Evolutionary conservation across 2,329 filamentous ascomycete genomes (phyloP).

Genomic region (Colletotrichum magnum): DNA sequence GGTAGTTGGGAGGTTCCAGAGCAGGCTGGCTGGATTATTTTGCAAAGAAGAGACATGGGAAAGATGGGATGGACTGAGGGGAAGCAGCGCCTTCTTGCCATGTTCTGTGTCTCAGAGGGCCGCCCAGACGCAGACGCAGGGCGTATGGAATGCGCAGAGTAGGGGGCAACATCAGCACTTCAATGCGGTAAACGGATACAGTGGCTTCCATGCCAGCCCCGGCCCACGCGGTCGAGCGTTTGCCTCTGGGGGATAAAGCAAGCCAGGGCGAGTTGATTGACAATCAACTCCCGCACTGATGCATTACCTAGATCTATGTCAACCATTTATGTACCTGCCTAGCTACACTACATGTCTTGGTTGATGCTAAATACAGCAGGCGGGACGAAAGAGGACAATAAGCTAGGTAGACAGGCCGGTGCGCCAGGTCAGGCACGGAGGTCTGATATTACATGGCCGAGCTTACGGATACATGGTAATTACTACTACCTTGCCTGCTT

Average conservation of each 20-base stretch:
- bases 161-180: constrained; percentile 14
- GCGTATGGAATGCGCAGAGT: constrained; percentile 19
- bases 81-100: constrained; percentile 20
- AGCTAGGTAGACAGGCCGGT: no score
- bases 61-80: constrained; percentile 25
- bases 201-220: constrained; percentile 13
- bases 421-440: not conserved
- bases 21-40: not conserved
- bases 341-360: no score
- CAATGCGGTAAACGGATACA: not conserved
- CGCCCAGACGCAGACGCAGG: constrained; percentile 18
- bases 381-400: no score
- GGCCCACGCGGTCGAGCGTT: constrained; percentile 22
- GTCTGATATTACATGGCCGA: constrained; percentile 12
- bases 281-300: constrained; percentile 9
- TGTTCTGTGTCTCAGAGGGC: constrained; percentile 29
- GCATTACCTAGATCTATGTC: no score
- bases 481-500: constrained; percentile 1
- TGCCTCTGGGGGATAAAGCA: constrained; percentile 12
- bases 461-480: not conserved
- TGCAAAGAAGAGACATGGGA: constrained; percentile 2
- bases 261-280: constrained; percentile 10
- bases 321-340: no score
- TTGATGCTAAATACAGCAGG: no score
- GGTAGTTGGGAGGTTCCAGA: no score